Conservation (phyloP, 768 basidiomycete species). For the Arthromyces matolae region DNA sequence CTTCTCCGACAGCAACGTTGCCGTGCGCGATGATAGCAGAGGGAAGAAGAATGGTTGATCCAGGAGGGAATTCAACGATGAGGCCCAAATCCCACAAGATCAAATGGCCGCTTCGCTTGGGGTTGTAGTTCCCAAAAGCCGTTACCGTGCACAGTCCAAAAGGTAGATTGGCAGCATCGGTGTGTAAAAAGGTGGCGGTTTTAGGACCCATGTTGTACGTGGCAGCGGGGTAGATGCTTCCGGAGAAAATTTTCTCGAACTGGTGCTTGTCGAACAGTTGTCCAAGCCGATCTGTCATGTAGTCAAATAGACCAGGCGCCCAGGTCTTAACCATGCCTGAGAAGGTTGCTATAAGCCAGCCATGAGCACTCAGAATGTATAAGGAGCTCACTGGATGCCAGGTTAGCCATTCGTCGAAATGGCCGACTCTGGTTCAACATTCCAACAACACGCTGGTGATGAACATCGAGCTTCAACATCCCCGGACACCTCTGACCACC, state of each 20-base stretch:
- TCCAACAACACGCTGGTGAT: not conserved
- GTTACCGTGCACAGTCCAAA: conserved; percentile 2
- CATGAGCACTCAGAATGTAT: too few species aligned
- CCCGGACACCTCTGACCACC: not conserved
- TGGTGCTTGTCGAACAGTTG: not conserved
- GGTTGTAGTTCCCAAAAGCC: not conserved
- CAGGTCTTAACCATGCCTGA: too few species aligned
- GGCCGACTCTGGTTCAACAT: not conserved
- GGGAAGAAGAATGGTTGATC: not conserved
- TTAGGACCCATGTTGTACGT: not conserved
- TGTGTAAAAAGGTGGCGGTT: not conserved
- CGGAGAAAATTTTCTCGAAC: not conserved
- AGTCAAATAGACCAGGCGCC: not conserved
- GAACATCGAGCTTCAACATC: too few species aligned
- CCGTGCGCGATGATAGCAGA: not conserved
- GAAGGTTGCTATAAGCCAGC: not conserved
- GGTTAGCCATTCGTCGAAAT: not conserved
- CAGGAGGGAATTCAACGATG: conserved; percentile 1
- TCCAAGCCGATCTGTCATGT: not conserved
- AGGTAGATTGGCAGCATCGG: not conserved
- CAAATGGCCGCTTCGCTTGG: not conserved
- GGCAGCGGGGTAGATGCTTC: not conserved
- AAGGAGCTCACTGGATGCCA: not conserved
- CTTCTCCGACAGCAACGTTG: too few species aligned
- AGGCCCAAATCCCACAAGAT: conserved; percentile 3